Conservation (phyloP, 2,329 filamentous ascomycete species). For the Ascocoryne sarcoides region DNA sequence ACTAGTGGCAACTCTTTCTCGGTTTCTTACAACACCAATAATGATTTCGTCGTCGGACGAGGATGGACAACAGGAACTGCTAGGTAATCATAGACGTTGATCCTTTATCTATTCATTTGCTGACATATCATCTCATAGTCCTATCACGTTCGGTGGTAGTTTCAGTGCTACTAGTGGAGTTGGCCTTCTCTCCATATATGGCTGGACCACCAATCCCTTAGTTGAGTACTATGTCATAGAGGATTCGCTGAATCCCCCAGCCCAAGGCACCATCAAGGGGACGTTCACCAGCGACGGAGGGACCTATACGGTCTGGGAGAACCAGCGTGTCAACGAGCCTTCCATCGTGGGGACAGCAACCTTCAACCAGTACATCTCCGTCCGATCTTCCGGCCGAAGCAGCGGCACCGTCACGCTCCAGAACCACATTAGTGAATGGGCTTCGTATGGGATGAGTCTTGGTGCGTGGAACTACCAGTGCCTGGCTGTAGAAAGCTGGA, state of each 20-base stretch:
- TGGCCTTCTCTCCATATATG: slow-evolving; percentile 46
- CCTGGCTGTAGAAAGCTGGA: slow-evolving; percentile 29
- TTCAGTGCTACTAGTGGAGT: slow-evolving; percentile 31
- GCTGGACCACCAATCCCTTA: slow-evolving; percentile 45
- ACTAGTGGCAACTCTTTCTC: slow-evolving; percentile 2
- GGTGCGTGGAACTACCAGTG: slow-evolving; percentile 42
- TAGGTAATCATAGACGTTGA: slow-evolving; percentile 1
- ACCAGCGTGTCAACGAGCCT: slow-evolving; percentile 13
- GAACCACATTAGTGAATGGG: slow-evolving; percentile 47
- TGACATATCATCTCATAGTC: slow-evolving; percentile 5
- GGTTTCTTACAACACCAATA: slow-evolving; percentile 6
- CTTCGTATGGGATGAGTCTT: slow-evolving; percentile 36
- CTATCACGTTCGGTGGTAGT: slow-evolving; percentile 32
- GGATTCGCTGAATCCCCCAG: slow-evolving; percentile 39
- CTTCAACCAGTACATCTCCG: slow-evolving; percentile 45
- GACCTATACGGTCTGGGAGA: slow-evolving; percentile 39
- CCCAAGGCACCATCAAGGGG: slow-evolving; percentile 39
- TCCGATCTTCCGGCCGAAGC: slow-evolving; percentile 39
- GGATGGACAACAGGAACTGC: slow-evolving; percentile 13
- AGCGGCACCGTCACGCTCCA: slow-evolving; percentile 40
- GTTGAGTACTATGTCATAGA: slow-evolving; percentile 53
- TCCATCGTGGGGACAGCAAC: slow-evolving; percentile 35
- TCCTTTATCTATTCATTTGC: neutral
- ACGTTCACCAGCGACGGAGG: slow-evolving; percentile 42
- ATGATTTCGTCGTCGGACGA: slow-evolving; percentile 15